Percentiles rank a stretch among this genome's conserved stretches.
These are phyloP conservation scores for Leptoxyphium fumago DNA, from an alignment of 2,329 filamentous ascomycete genomes.

Conservation along the genomic window DNA sequence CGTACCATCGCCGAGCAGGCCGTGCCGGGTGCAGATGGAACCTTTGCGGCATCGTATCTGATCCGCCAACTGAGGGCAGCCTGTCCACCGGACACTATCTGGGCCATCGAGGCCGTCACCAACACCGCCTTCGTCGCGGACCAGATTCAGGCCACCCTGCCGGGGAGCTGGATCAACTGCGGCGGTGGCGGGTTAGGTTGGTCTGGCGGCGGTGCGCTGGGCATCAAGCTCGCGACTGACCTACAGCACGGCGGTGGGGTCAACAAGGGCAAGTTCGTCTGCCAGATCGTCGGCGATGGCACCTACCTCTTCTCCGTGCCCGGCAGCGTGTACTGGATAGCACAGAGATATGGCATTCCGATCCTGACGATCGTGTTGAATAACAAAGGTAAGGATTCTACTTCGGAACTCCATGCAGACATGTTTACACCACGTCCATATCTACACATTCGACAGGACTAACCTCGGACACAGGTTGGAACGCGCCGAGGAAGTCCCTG, in stretches of 20 bases:
- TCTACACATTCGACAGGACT: background rate
- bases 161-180: slow-evolving; percentile 67
- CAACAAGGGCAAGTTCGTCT: slow-evolving; percentile 44
- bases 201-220: slow-evolving; percentile 61
- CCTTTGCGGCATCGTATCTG: slow-evolving; percentile 46
- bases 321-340: slow-evolving; percentile 54
- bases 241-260: slow-evolving; percentile 29
- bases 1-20: slow-evolving; percentile 43
- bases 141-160: slow-evolving; percentile 51
- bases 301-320: slow-evolving; percentile 53
- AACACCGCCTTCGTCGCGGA: slow-evolving; percentile 53
- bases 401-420: background rate
- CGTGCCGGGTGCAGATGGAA: slow-evolving; percentile 45
- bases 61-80: slow-evolving; percentile 39
- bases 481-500: slow-evolving; percentile 47
- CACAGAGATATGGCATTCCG: slow-evolving; percentile 49
- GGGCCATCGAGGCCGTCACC: slow-evolving; percentile 65
- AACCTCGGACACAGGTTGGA: slow-evolving; percentile 37
- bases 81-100: slow-evolving; percentile 54
- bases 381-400: slow-evolving; percentile 37
- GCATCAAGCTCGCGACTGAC: slow-evolving; percentile 58
- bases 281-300: slow-evolving; percentile 52
- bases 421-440: slow-evolving; percentile 1
- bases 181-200: slow-evolving; percentile 69
- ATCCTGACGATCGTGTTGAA: slow-evolving; percentile 53